Evolutionary conservation across 805 yeast genomes (phyloP).

Genomic region (Wickerhamomyces pijperi): DNA sequence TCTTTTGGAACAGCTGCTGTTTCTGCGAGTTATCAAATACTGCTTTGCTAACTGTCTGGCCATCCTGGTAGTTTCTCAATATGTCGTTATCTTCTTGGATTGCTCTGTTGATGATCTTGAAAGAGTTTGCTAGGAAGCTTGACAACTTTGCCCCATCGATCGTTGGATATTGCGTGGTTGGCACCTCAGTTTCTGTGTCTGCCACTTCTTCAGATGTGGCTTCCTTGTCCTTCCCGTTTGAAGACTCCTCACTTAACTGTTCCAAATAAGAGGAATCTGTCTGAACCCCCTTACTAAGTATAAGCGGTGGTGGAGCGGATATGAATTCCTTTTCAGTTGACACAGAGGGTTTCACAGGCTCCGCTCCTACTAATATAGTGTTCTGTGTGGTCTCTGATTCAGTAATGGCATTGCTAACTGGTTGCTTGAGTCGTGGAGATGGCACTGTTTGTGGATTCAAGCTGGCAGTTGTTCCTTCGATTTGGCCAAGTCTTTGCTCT

Average conservation of each 20-base stretch:
- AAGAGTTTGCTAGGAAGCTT: slow-evolving; percentile 12
- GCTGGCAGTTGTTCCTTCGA: slow-evolving; percentile 1
- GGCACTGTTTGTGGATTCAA: background rate
- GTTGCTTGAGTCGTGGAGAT: no score
- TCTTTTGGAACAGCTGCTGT: slow-evolving; percentile 2
- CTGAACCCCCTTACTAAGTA: slow-evolving; percentile 12
- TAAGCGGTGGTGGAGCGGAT: background rate
- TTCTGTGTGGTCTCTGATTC: background rate
- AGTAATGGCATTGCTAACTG: no score
- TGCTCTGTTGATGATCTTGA: slow-evolving; percentile 15
- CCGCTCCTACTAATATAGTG: no score
- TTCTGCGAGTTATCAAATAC: slow-evolving; percentile 8
- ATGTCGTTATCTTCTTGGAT: slow-evolving; percentile 15
- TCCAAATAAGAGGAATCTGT: slow-evolving; percentile 5
- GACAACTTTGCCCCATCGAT: slow-evolving; percentile 8
- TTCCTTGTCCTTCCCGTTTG: no score
- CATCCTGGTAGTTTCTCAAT: background rate
- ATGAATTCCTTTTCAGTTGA: background rate
- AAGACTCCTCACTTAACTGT: background rate
- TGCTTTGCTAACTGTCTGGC: slow-evolving; percentile 4
- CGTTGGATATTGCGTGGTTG: background rate
- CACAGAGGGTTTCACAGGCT: background rate
- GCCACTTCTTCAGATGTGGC: slow-evolving; percentile 2
- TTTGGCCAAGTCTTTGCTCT: slow-evolving; percentile 16
- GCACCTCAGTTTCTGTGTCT: slow-evolving; percentile 1